Evolutionary conservation across 306 rosid species (phyloP).

Genomic region (Morella rubra): DNA sequence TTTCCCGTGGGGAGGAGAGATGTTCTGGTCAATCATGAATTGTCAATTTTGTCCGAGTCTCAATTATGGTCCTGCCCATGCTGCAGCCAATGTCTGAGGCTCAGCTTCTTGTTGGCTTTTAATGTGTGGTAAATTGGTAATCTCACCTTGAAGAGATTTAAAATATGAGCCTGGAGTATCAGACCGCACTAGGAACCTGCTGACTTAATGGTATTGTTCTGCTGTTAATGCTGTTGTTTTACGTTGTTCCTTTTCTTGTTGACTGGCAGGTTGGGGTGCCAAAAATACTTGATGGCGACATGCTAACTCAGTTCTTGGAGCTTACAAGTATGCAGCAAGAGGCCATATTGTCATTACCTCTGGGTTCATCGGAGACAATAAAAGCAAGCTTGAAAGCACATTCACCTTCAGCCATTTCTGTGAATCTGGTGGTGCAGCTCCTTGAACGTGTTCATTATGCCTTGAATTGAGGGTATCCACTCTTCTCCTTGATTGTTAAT

Average conservation of each 20-base stretch:
- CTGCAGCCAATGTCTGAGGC: background rate
- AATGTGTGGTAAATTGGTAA: background rate
- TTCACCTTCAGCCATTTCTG: constrained; percentile 38
- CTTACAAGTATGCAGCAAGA: constrained; percentile 85
- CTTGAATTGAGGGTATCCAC: constrained; percentile 42
- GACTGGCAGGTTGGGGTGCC: constrained; percentile 59
- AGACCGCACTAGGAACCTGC: background rate
- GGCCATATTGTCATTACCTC: constrained; percentile 48
- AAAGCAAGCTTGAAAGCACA: constrained; percentile 48
- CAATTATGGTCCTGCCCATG: background rate
- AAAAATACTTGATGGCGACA: constrained; percentile 89
- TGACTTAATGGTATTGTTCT: background rate
- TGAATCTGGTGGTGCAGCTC: constrained; percentile 82
- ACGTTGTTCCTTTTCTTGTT: background rate
- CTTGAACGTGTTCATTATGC: constrained; percentile 93
- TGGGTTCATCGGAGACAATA: constrained; percentile 37
- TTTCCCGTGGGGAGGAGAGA: background rate
- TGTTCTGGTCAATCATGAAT: background rate
- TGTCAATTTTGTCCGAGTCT: background rate
- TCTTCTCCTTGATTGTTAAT: constrained; percentile 16
- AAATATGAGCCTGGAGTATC: background rate
- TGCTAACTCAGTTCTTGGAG: constrained; percentile 90
- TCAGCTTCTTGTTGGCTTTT: background rate
- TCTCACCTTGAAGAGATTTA: background rate
- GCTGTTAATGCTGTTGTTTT: background rate